A percentile compares a stretch with the other conserved stretches of the same genome.
phyloP scores from a whole-genome alignment of 1,284 basidiomycete genomes.

The Pascua sp. region DNA sequence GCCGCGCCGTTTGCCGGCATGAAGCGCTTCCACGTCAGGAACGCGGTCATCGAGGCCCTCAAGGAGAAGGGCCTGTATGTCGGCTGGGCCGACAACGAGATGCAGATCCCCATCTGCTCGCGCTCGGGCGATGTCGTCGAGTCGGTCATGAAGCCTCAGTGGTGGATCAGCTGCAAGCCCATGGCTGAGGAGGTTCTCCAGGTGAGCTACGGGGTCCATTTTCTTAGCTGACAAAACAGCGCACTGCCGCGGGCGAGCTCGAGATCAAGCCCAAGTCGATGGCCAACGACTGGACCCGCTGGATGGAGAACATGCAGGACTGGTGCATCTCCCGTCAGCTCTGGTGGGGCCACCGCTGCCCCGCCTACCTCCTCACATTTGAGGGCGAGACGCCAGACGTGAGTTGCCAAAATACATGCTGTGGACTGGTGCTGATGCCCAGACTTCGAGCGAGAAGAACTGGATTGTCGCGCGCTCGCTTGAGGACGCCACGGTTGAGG shows the following conservation, averaged over 20 bases:
- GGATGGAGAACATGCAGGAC: conserved; percentile 94
- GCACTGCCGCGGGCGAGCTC: conserved; percentile 80
- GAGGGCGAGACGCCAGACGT: conserved; percentile 76
- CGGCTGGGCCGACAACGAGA: conserved; percentile 91
- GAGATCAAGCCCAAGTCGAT: conserved; percentile 77
- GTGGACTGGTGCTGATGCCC: neutral
- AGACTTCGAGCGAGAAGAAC: conserved; percentile 67
- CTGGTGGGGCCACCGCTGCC: conserved; percentile 98
- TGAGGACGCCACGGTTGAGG: conserved; percentile 78
- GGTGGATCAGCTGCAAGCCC: conserved; percentile 96
- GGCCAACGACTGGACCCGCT: conserved; percentile 93
- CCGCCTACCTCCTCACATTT: conserved; percentile 88
- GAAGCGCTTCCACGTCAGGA: conserved; percentile 93
- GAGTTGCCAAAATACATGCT: conserved; percentile 31
- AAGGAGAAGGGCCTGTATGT: conserved; percentile 84
- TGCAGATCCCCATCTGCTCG: conserved; percentile 90
- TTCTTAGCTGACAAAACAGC: conserved; percentile 51
- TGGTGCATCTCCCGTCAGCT: conserved; percentile 99
- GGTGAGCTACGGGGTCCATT: conserved; percentile 52
- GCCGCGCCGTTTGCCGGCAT: conserved; percentile 86
- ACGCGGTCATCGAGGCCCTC: conserved; percentile 76
- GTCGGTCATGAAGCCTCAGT: conserved; percentile 94
- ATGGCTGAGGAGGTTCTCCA: conserved; percentile 86
- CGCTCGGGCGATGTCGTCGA: conserved; percentile 95
- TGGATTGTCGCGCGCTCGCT: conserved; percentile 87